Evolutionary conservation across 495 filamentous ascomycete genomes (phyloP), one percentile per base, ranked within the genome.

Genomic region (Bombardia bombarda): DNA sequence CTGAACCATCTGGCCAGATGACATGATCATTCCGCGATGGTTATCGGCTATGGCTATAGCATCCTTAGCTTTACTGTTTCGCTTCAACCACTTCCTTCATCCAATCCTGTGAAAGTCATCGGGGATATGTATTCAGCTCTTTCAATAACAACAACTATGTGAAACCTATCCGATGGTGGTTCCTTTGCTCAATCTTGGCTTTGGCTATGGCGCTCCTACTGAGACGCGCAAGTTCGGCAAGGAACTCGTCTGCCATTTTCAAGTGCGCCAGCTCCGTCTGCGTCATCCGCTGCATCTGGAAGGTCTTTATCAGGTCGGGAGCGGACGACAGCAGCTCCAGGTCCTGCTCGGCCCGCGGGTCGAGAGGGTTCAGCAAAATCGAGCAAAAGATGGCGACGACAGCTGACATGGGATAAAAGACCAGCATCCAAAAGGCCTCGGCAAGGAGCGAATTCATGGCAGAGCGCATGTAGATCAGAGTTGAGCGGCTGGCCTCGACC

Each of bases 371-470:
- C 14, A 68, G 57, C 4, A 76, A 58, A 40, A 75, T 69, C 40
- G 64, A 70, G 58, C 66, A 75, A 41, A 76, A 76, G 22, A 76
- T 63, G 12, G 60, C 59, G 23, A 72, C 56, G 17, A 73, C 55
- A 21, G 72, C 71, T 16, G 72, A 70, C 47, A 75, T 70, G 26
- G 72, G 73, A 42, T 76, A 76, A 52, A 73, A 74, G 13, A 74
- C 60, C 0, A 74, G 46, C 9, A 62, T 64, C 72, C 71, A 76
- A 38, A 73, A 73, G 1, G 69, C 60, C 18, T 70, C 67, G 0
- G 64, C 64, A 1, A 65, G 51, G 6, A 76, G 50, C 0, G 62
- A 63, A 45, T 65, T 57, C 3, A 66, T 60, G 8, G 65, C 57
- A 0, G 62, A 57, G 23, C 68, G 58, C 2, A 75, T 47, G 36